Conservation (phyloP, 2,329 filamentous ascomycete species). For the Didymella keratinophila region DNA sequence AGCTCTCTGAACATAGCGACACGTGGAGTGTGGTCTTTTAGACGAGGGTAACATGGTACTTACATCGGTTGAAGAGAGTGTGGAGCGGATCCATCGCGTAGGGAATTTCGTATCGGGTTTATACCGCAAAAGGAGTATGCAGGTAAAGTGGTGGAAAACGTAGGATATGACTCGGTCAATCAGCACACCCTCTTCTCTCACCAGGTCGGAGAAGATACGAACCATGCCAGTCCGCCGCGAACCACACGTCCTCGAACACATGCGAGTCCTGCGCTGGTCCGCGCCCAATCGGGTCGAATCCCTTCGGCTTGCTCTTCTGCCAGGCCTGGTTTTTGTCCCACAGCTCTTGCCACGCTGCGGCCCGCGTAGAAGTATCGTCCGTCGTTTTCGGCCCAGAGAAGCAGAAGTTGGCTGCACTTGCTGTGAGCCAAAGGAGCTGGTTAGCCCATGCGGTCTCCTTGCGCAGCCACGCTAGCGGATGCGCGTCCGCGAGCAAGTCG, state of each 20-base stretch:
- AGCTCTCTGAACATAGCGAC: neutral
- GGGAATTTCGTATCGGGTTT: slow-evolving; percentile 38
- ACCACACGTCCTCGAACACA: slow-evolving; percentile 24
- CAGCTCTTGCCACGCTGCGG: slow-evolving; percentile 31
- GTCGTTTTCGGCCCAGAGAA: slow-evolving; percentile 29
- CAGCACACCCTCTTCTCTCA: neutral
- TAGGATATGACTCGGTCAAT: slow-evolving; percentile 31
- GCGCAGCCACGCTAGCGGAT: slow-evolving; percentile 34
- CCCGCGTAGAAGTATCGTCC: neutral
- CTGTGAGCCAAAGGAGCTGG: slow-evolving; percentile 41
- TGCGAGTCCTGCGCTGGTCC: slow-evolving; percentile 16
- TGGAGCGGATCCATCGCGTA: slow-evolving; percentile 24
- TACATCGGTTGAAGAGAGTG: slow-evolving; percentile 11
- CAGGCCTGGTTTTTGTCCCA: slow-evolving; percentile 35
- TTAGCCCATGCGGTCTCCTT: slow-evolving; percentile 44
- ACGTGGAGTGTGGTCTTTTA: neutral
- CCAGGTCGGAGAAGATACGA: neutral
- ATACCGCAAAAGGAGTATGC: slow-evolving; percentile 40
- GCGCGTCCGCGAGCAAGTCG: slow-evolving; percentile 25
- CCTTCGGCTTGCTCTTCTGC: slow-evolving; percentile 29
- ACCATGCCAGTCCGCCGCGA: slow-evolving; percentile 40
- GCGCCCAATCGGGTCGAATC: slow-evolving; percentile 38
- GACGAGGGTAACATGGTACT: neutral
- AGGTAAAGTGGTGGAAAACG: slow-evolving; percentile 40
- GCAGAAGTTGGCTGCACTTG: slow-evolving; percentile 40